A percentile compares a stretch with the other conserved stretches of the same genome.
These are phyloP conservation scores for Chloromonas sp. DNA, from an alignment of 163 green algal species.

Conservation along the genomic window DNA sequence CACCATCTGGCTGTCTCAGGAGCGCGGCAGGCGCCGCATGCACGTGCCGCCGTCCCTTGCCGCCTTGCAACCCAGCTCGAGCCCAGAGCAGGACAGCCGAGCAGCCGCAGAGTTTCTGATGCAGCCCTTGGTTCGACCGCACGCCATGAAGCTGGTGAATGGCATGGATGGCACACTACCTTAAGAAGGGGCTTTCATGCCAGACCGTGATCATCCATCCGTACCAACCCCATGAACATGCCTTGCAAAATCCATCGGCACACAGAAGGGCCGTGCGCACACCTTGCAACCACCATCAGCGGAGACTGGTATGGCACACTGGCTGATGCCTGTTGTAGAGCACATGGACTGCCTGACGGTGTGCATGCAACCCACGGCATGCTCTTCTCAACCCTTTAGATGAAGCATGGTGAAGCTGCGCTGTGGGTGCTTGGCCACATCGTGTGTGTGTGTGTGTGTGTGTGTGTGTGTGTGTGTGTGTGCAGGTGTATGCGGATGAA, in stretches of 20 bases:
- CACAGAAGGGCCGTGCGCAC: too few species aligned
- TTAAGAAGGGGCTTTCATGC: too few species aligned
- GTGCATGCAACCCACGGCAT: too few species aligned
- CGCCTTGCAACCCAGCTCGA: slow-evolving; percentile 10
- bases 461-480: not conserved
- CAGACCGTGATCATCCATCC: too few species aligned
- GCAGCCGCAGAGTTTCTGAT: slow-evolving; percentile 33
- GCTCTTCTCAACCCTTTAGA: not conserved
- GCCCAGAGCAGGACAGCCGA: not conserved
- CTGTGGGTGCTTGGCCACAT: not conserved
- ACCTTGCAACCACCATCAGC: too few species aligned
- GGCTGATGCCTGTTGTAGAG: not conserved
- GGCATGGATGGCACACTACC: too few species aligned
- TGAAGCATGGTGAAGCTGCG: not conserved
- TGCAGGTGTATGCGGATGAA: slow-evolving; percentile 14
- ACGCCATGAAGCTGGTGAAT: slow-evolving; percentile 52
- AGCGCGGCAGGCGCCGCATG: not conserved
- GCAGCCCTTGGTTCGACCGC: slow-evolving; percentile 41
- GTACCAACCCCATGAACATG: too few species aligned
- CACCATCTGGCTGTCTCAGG: slow-evolving; percentile 70
- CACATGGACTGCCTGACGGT: not conserved
- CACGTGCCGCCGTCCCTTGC: not conserved
- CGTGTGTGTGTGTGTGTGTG: not conserved
- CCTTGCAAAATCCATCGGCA: too few species aligned
- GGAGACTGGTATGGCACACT: too few species aligned